A percentile compares a stretch with the other conserved stretches of the same genome.
Conservation (phyloP, 2,329 filamentous ascomycete genomes). For the Fusarium nygamai region DNA sequence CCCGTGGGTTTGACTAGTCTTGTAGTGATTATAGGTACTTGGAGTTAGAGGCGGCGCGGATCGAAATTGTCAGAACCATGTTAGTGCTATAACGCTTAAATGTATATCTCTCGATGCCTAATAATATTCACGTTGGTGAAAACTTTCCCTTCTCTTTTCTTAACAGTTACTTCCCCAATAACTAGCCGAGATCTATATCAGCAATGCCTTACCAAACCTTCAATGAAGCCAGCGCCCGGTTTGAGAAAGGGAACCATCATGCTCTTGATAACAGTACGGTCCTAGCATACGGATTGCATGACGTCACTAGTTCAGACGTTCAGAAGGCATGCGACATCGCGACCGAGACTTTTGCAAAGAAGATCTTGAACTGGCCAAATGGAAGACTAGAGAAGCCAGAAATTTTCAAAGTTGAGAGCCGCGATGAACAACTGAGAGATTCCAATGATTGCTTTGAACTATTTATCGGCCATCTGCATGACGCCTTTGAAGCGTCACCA, state of each 20-base stretch:
- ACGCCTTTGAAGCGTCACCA: neutral
- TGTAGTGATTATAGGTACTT: too few relatives aligned
- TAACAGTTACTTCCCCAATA: too few relatives aligned
- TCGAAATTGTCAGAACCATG: too few relatives aligned
- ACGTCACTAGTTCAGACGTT: rapidly evolving
- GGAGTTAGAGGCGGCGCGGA: too few relatives aligned
- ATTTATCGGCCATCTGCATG: neutral
- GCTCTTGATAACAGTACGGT: neutral
- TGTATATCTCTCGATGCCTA: too few relatives aligned
- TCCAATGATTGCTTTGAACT: rapidly evolving
- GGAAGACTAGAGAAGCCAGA: neutral
- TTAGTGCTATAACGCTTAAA: too few relatives aligned
- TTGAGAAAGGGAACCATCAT: neutral
- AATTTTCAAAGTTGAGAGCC: neutral
- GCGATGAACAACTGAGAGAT: rapidly evolving
- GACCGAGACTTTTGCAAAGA: neutral
- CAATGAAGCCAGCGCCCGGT: too few relatives aligned
- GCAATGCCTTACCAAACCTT: too few relatives aligned
- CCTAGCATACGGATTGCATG: rapidly evolving
- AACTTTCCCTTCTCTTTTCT: too few relatives aligned
- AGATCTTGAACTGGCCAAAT: neutral
- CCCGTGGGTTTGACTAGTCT: neutral
- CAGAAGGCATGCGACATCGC: neutral
- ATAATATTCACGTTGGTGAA: too few relatives aligned
- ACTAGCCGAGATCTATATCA: too few relatives aligned